Evolutionary conservation across 352 stramenopile genomes (phyloP).

Genomic region (Phytopythium helicoides): DNA sequence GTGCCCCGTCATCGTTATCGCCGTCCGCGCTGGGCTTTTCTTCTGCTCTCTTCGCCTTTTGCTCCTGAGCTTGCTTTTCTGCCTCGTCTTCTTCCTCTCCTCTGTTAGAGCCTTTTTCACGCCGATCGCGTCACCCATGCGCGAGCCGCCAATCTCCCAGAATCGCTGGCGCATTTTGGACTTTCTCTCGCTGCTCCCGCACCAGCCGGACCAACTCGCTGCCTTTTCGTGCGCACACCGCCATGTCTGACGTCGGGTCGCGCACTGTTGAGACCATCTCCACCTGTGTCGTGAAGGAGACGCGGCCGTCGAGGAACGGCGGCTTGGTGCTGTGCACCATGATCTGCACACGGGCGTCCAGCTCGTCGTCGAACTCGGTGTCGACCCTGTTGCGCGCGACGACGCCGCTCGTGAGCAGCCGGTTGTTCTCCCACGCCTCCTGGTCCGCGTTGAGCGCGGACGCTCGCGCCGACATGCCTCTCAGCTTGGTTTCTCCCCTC

Average conservation of each 20-base stretch:
- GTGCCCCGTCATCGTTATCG: slow-evolving; percentile 26
- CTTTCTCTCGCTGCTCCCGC: slow-evolving; percentile 67
- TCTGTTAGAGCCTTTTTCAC: slow-evolving; percentile 68
- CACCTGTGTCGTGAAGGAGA: slow-evolving; percentile 94
- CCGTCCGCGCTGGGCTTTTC: slow-evolving; percentile 28
- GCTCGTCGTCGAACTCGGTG: slow-evolving; percentile 92
- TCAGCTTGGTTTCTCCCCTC: slow-evolving; percentile 85
- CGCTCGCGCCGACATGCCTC: slow-evolving; percentile 87
- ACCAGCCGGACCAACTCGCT: slow-evolving; percentile 82
- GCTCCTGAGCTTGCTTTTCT: too few species aligned
- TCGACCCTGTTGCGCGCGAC: slow-evolving; percentile 67
- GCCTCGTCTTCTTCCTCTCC: slow-evolving; percentile 59
- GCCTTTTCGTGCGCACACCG: slow-evolving; percentile 93
- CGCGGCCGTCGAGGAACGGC: slow-evolving; percentile 94
- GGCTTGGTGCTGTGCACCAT: slow-evolving; percentile 98
- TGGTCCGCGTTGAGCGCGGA: slow-evolving; percentile 96
- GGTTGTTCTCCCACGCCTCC: slow-evolving; percentile 98
- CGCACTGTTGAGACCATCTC: slow-evolving; percentile 96
- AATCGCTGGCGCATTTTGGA: slow-evolving; percentile 98
- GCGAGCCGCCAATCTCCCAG: slow-evolving; percentile 97
- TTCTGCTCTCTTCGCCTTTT: slow-evolving; percentile 16
- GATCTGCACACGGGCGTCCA: slow-evolving; percentile 94
- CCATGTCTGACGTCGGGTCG: slow-evolving; percentile 96
- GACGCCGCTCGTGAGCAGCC: slow-evolving; percentile 94
- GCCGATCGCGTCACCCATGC: slow-evolving; percentile 97